Conservation (phyloP, 331 rosid species). For the Spiraea crenata region DNA sequence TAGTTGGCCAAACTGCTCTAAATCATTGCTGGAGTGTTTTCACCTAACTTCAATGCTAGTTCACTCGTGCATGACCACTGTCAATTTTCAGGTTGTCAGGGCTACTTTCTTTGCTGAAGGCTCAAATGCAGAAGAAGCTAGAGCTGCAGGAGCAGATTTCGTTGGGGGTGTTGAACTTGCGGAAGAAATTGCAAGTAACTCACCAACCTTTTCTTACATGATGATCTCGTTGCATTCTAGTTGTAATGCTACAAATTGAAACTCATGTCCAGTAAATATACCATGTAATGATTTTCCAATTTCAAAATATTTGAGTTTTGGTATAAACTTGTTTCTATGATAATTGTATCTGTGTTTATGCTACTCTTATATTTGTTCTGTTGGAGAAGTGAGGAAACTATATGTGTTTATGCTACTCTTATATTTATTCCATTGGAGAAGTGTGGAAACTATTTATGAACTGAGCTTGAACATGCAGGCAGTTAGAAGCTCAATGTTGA, state of each 20-base stretch:
- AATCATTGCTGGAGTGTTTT: constrained; percentile 10
- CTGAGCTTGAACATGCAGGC: constrained; percentile 44
- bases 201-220: constrained; percentile 23
- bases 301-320: background rate
- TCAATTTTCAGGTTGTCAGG: constrained; percentile 66
- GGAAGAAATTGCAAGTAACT: constrained; percentile 87
- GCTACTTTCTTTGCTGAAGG: constrained; percentile 99
- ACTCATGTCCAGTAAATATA: background rate
- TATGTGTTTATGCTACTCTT: background rate
- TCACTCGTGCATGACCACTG: constrained; percentile 35
- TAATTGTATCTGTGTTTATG: background rate
- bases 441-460: constrained; percentile 3
- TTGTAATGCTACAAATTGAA: background rate
- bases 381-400: constrained; percentile 1
- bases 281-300: background rate
- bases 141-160: constrained; percentile 98
- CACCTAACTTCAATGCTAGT: constrained; percentile 21
- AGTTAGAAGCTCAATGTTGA: constrained; percentile 85
- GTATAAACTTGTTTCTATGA: background rate
- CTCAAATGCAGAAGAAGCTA: constrained; percentile 93
- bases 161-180: constrained; percentile 94
- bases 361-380: background rate
- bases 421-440: no score
- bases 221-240: background rate
- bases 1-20: constrained; percentile 27